Evolutionary conservation across 768 basidiomycete species (phyloP).

Genomic region (Cubamyces lactineus): DNA sequence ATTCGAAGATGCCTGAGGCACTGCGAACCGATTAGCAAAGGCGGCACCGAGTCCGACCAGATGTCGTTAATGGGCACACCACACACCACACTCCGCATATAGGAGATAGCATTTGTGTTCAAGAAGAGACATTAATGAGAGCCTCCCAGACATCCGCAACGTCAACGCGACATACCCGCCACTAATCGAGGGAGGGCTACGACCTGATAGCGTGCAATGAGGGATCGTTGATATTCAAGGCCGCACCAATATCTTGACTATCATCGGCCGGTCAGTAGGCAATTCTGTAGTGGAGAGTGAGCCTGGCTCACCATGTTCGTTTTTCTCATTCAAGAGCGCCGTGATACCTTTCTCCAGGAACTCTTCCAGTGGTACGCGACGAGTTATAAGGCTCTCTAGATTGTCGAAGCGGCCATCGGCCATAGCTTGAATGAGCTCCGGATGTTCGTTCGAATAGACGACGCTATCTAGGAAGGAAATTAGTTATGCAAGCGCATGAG

Average conservation of each 20-base stretch:
- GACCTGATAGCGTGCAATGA: too few relatives aligned
- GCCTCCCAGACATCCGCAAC: neutral
- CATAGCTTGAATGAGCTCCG: constrained; percentile 43
- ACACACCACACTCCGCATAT: too few relatives aligned
- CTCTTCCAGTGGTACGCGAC: constrained; percentile 43
- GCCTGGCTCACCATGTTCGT: constrained; percentile 40
- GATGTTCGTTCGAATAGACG: constrained; percentile 43
- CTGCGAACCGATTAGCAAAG: too few relatives aligned
- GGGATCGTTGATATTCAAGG: constrained; percentile 10
- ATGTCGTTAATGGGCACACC: too few relatives aligned
- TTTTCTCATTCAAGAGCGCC: constrained; percentile 42
- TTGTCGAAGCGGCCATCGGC: constrained; percentile 39
- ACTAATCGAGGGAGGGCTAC: too few relatives aligned
- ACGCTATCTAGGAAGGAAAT: constrained; percentile 32
- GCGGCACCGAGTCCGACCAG: too few relatives aligned
- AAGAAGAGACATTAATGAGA: too few relatives aligned
- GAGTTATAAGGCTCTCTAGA: constrained; percentile 46
- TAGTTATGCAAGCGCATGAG: neutral
- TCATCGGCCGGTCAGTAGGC: too few relatives aligned
- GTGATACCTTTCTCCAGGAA: constrained; percentile 46
- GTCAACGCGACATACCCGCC: neutral
- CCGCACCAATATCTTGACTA: constrained; percentile 44
- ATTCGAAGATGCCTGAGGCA: too few relatives aligned
- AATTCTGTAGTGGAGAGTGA: constrained; percentile 6
- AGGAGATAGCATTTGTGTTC: too few relatives aligned